Evolutionary conservation across 2,329 filamentous ascomycete species (phyloP), one percentile per base, ranked within the genome.

Genomic region (Exophiala viscosa): DNA sequence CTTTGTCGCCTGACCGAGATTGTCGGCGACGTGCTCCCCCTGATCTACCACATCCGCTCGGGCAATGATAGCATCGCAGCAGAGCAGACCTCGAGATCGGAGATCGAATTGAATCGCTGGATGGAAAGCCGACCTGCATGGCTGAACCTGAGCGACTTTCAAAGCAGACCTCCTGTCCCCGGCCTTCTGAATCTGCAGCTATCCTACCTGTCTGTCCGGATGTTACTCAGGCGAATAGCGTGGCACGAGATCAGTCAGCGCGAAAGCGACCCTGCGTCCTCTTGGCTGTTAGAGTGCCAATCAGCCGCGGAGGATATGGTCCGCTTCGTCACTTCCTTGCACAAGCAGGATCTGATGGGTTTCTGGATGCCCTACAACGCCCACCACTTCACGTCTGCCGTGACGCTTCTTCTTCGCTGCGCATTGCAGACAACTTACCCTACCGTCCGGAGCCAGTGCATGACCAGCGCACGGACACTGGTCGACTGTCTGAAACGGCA

Each of bases 1-100:
- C 67, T 82, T 3, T 82, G 79, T 60, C 70, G 67, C 10, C 65
- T 82, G 50, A 74, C 73, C 2, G 73, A 75, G 53, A 74, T 73
- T 5, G 60, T 76, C 23, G 73, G 73, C 5, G 73, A 76, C 45
- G 60, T 75, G 1, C 64, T 76, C 10, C 73, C 73, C 1, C 66
- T 75, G 5, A 72, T 76, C 32, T 75, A 76, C 52, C 72, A 71
- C 15, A 61, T 76, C 8, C 72, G 75, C 39, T 68, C 66, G 11
- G 73, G 71, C 44, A 65, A 68, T 10, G 64, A 70, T 17, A 71
- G 70, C 18, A 70, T 75, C 52, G 74, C 68, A 7, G 70, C 71
- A 2, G 74, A 75, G 51, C 73, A 70, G 53, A 65, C 73, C n/a
- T 62, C 72, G 43, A 70, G 73, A 50, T 73, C 74, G 20, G 68